Evolutionary conservation across 2,329 filamentous ascomycete genomes (phyloP).

Genomic region (Neonectria neomacrospora): DNA sequence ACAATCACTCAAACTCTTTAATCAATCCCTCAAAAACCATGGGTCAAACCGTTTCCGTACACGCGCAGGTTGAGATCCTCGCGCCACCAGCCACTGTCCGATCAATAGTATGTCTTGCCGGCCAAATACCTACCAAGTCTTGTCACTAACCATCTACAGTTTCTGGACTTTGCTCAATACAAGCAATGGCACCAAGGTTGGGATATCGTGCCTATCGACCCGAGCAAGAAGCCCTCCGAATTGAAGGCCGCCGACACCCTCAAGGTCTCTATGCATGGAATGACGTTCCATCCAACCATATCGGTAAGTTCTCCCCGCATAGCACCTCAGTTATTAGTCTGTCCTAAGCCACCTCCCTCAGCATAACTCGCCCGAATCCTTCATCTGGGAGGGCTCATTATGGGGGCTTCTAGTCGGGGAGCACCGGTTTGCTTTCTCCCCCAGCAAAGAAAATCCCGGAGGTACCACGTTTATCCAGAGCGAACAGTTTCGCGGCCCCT

Average conservation of each 20-base stretch:
- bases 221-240: slow-evolving; percentile 11
- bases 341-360: background rate
- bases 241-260: slow-evolving; percentile 21
- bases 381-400: slow-evolving; percentile 29
- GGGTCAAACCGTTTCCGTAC: background rate
- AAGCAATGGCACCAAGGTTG: slow-evolving; percentile 33
- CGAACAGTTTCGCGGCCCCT: slow-evolving; percentile 22
- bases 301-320: slow-evolving; percentile 5
- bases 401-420: slow-evolving; percentile 10
- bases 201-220: slow-evolving; percentile 15
- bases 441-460: slow-evolving; percentile 29
- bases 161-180: slow-evolving; percentile 31
- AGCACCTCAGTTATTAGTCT: background rate
- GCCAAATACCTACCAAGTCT: fast-evolving
- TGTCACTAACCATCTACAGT: slow-evolving; percentile 19
- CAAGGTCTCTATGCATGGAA: slow-evolving; percentile 28
- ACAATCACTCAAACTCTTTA: background rate
- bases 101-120: slow-evolving; percentile 17
- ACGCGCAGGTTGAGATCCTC: slow-evolving; percentile 25
- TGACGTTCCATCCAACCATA: slow-evolving; percentile 23
- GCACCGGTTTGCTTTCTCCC: slow-evolving; percentile 29
- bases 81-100: slow-evolving; percentile 29
- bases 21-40: background rate
- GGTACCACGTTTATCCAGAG: slow-evolving; percentile 30
- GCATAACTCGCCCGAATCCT: slow-evolving; percentile 23